Conservation (phyloP, 495 filamentous ascomycete genomes). For the Aspergillus saccharolyticus region DNA sequence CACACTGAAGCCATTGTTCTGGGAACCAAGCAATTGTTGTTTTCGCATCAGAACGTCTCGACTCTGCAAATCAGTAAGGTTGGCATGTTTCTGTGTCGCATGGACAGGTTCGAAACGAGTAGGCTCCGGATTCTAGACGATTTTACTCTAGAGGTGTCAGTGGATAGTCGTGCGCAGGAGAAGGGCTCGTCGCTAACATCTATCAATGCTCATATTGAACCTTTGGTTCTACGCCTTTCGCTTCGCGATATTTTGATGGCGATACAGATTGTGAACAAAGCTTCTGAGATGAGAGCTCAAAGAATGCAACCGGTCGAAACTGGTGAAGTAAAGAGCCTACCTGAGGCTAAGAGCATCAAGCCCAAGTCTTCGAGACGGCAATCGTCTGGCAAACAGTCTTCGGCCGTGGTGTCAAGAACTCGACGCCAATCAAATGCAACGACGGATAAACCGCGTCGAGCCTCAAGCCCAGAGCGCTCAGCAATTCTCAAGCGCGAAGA, state of each 20-base stretch:
- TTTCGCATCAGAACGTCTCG: constrained; percentile 89
- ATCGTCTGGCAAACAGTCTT: constrained; percentile 58
- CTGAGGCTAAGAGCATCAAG: constrained; percentile 53
- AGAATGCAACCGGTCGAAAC: constrained; percentile 40
- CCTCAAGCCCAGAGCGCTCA: constrained; percentile 34
- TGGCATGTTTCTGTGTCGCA: constrained; percentile 97
- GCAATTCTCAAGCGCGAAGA: constrained; percentile 73
- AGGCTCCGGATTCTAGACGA: constrained; percentile 89
- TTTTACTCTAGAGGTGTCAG: constrained; percentile 83
- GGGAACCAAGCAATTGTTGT: constrained; percentile 84
- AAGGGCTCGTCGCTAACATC: constrained; percentile 64
- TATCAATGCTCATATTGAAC: constrained; percentile 83
- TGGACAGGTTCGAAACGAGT: constrained; percentile 90
- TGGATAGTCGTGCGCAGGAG: constrained; percentile 70
- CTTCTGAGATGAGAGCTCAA: constrained; percentile 72
- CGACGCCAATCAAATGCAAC: constrained; percentile 35
- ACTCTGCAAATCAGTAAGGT: constrained; percentile 88
- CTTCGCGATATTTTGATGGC: constrained; percentile 91
- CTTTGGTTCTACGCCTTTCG: constrained; percentile 86
- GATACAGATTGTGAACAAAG: constrained; percentile 87
- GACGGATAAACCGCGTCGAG: constrained; percentile 22
- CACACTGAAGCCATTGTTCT: constrained; percentile 95
- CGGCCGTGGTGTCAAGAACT: constrained; percentile 42
- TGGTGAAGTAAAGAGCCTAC: constrained; percentile 58
- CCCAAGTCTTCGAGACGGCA: constrained; percentile 48